These are phyloP conservation scores for Salix exigua DNA, from an alignment of 345 rosid genomes.

Conservation along the genomic window DNA sequence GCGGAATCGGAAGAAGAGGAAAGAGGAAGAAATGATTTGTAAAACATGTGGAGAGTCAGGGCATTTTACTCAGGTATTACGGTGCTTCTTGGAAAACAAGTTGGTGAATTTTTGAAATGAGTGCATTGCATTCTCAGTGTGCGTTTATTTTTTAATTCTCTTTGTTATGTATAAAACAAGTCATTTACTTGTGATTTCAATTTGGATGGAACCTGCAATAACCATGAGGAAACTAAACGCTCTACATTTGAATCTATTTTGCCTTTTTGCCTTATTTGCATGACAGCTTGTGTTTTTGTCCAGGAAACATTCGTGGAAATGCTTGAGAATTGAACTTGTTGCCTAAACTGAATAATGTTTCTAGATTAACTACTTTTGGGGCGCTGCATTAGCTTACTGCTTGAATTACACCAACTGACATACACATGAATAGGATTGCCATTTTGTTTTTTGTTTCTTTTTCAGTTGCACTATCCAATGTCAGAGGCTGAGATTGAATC, in stretches of 20 bases:
- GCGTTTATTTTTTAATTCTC: neutral
- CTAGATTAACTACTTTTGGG: neutral
- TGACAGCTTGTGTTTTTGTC: neutral
- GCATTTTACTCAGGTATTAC: conserved; percentile 88
- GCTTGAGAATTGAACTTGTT: neutral
- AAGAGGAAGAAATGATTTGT: conserved; percentile 98
- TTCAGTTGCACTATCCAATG: neutral
- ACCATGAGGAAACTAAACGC: neutral
- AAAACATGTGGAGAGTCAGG: conserved; percentile 95
- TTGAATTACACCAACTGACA: neutral
- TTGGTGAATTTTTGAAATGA: neutral
- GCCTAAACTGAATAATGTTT: neutral
- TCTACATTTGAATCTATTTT: neutral
- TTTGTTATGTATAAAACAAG: neutral
- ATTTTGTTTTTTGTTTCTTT: neutral
- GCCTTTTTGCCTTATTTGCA: neutral
- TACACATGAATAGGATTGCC: neutral
- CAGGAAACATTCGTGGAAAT: neutral
- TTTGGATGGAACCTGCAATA: neutral
- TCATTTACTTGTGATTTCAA: neutral
- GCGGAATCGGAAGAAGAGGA: conserved; percentile 96
- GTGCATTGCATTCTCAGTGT: neutral
- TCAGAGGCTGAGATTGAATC: neutral
- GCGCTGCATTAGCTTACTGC: neutral
- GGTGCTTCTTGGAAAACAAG: neutral